Evolutionary conservation across 805 yeast genomes (phyloP).

Genomic region (Nakazawaea anatomiae): DNA sequence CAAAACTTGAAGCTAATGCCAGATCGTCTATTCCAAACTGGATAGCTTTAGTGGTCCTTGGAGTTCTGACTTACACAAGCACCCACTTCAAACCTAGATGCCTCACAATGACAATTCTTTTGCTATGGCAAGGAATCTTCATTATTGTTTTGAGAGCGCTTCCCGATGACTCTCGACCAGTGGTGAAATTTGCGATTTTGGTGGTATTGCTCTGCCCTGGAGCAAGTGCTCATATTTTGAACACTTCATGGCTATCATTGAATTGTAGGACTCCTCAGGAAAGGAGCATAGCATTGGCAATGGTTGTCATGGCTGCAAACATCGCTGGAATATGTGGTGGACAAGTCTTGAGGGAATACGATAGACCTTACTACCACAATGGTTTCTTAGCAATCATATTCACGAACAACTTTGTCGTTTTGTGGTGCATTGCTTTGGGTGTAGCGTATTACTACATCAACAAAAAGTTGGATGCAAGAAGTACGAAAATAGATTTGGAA

Average conservation of each 20-base stretch:
- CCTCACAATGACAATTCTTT: neutral
- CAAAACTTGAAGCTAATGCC: constrained; percentile 13
- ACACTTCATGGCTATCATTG: constrained; percentile 13
- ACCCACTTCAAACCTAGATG: constrained; percentile 10
- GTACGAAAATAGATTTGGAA: neutral
- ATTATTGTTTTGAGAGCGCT: neutral
- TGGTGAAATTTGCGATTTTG: constrained; percentile 7
- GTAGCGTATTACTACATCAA: neutral
- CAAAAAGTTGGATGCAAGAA: neutral
- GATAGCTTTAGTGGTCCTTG: constrained; percentile 1
- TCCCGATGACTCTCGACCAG: neutral
- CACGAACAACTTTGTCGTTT: constrained; percentile 7
- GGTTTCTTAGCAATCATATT: constrained; percentile 12
- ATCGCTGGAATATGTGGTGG: constrained; percentile 17
- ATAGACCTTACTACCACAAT: constrained; percentile 13
- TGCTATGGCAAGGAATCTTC: constrained; percentile 3
- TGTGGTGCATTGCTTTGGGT: constrained; percentile 7
- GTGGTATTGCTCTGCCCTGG: neutral
- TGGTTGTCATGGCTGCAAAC: constrained; percentile 15
- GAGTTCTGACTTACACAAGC: constrained; percentile 1
- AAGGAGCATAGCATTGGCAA: constrained; percentile 14
- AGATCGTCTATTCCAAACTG: constrained; percentile 12
- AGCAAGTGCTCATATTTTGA: constrained; percentile 10
- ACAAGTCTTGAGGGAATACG: constrained; percentile 14
- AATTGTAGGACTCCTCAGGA: constrained; percentile 12